Conservation (phyloP, 345 rosid genomes). For the Gossypium rotundifolium region DNA sequence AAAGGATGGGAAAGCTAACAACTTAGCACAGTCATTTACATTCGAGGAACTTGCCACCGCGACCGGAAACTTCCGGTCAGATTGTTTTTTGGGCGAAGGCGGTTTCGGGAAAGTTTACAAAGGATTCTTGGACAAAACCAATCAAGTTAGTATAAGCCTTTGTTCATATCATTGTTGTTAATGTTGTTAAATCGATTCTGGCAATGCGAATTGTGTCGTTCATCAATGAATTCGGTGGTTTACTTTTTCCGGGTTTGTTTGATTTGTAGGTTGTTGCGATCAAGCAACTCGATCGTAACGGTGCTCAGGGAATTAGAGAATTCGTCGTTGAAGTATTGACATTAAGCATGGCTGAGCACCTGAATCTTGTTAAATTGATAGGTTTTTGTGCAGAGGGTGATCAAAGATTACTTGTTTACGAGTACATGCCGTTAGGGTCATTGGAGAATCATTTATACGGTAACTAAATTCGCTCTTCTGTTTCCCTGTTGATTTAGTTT, state of each 20-base stretch:
- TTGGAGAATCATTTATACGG: slow-evolving; percentile 80
- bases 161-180: neutral
- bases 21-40: slow-evolving; percentile 45
- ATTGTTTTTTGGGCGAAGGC: slow-evolving; percentile 79
- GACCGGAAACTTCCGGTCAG: slow-evolving; percentile 52
- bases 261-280: slow-evolving; percentile 63
- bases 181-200: neutral
- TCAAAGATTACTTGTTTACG: slow-evolving; percentile 82
- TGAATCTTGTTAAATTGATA: slow-evolving; percentile 76
- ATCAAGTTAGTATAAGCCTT: slow-evolving; percentile 41
- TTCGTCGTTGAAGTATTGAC: slow-evolving; percentile 82
- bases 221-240: neutral
- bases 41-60: slow-evolving; percentile 56
- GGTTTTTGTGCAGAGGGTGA: slow-evolving; percentile 94
- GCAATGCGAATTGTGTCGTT: neutral
- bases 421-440: slow-evolving; percentile 83
- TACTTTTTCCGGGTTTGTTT: neutral
- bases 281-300: slow-evolving; percentile 84
- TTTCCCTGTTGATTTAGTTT: neutral
- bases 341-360: slow-evolving; percentile 67
- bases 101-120: slow-evolving; percentile 86
- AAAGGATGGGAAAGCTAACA: slow-evolving; percentile 28
- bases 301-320: slow-evolving; percentile 78
- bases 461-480: slow-evolving; percentile 16
- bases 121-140: slow-evolving; percentile 43